phyloP scores from a whole-genome alignment of 441 rosid genomes.

The Croton setiger region DNA sequence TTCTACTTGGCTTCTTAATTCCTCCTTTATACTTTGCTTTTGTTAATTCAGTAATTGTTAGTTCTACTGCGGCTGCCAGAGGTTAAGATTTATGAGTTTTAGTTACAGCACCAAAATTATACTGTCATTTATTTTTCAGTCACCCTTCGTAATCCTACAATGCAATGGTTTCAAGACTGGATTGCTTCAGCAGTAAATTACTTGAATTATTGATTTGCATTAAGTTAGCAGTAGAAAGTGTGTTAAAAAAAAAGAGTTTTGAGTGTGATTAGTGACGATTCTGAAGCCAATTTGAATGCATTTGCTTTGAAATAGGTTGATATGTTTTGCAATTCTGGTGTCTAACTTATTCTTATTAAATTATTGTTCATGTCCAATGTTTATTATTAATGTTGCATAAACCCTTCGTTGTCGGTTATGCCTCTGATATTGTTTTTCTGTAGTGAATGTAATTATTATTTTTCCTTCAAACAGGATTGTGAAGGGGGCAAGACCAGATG shows the following conservation, averaged over 20 bases:
- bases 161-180: neutral
- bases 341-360: neutral
- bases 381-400: neutral
- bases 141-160: neutral
- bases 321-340: neutral
- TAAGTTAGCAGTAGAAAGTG: neutral
- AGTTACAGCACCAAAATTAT: neutral
- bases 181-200: neutral
- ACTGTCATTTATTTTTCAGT: neutral
- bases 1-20: neutral
- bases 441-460: too few species aligned
- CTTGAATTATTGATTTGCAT: neutral
- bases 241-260: neutral
- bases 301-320: neutral
- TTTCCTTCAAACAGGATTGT: slow-evolving; percentile 48
- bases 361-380: neutral
- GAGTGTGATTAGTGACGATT: neutral
- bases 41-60: neutral
- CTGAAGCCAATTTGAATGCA: neutral
- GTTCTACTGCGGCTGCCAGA: neutral
- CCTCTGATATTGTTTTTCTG: neutral
- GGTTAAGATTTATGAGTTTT: neutral
- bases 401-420: too few species aligned
- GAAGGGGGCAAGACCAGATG: slow-evolving; percentile 60
- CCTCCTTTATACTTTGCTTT: neutral